Evolutionary conservation across 1,284 basidiomycete species (phyloP), one percentile per base, ranked within the genome.

Genomic region (Exobasidium cylindrosporum): DNA sequence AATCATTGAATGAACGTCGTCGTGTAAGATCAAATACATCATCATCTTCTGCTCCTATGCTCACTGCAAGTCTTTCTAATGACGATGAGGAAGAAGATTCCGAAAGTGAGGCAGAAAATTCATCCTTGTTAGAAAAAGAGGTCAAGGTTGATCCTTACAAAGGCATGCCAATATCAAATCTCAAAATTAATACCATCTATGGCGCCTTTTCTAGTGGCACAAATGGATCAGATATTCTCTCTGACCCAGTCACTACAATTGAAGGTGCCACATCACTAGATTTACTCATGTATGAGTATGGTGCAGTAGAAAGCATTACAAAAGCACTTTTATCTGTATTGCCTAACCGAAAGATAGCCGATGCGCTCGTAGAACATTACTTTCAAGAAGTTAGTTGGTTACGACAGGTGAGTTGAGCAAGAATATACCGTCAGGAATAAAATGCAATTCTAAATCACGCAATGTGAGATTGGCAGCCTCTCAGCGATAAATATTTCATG

Each of bases 341-440:
- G 89, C 71, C 64, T 49, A 61, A 61, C 4, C 65, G 66, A 6
- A 62, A 63, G 1, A 62, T 69, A 17, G 66, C 66, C 58, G 64
- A 60, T 21, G 50, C 59, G 5, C 65, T 76, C 17, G 56, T 73
- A 31, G 66, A 72, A 40, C 73, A 75, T 28, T 76, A 63, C 53
- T 74, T 70, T 60, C 57, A 66, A 44, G 63, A 72, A 54, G 64
- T 73, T 63, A 76, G 73, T 52, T 76, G 74, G 74, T 62, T 76
- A 49, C 68, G 74, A n/a, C n/a, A n/a, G n/a, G n/a, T n/a, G n/a
- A n/a, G n/a, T n/a, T n/a, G n/a, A n/a, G n/a, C n/a, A n/a, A n/a
- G n/a, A n/a, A n/a, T n/a, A n/a, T n/a, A n/a, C n/a, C n/a, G n/a
- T n/a, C n/a, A n/a, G n/a, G n/a, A n/a, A n/a, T n/a, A n/a, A n/a